Evolutionary conservation across 1,284 basidiomycete species (phyloP), one percentile per base, ranked within the genome.

Genomic region (Porodaedalea pini): DNA sequence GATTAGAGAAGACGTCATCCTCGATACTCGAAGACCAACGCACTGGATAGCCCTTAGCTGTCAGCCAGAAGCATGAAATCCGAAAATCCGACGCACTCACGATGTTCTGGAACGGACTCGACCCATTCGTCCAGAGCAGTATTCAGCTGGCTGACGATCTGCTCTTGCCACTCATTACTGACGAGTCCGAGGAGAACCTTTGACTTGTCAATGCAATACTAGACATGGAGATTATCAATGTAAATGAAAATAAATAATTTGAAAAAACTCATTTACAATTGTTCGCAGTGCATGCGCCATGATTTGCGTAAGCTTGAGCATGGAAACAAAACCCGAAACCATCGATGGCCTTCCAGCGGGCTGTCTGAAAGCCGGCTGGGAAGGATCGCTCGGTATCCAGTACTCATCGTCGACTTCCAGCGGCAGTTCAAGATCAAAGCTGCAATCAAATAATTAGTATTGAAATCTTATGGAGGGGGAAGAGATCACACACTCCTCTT

Each of bases 331-430:
- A 2, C 77, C 80, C 0, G 81, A 70, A 21, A 91, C 72, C 21
- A 70, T 71, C 25, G 84, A 81, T n/a, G 86, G 84, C 57, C 80
- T 76, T 4, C 74, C 81, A 6, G 71, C 64, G 0, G 90, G 91
- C 65, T 92, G 91, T 50, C 72, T 73, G 67, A 87, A 88, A 21
- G 74, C 73, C 44, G 69, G 59, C 19, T 75, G 67, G 3, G 54
- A 32, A n/a, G 78, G 75, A 55, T 79, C 74, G 2, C 78, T 75
- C 52, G 73, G 67, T 64, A 83, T 81, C 90, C 89, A 93, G 65
- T 85, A 92, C 62, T 93, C 89, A 66, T 96, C 94, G 62, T 94
- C 88, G 4, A 94, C 85, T 66, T 91, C 89, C 6, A 90, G 72
- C 0, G 91, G 90, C 49, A 88, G 75, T 37, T 90, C 88, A 23